These are phyloP conservation scores for Thielaviopsis cerberus DNA, from an alignment of 2,329 filamentous ascomycete genomes.

Conservation along the genomic window DNA sequence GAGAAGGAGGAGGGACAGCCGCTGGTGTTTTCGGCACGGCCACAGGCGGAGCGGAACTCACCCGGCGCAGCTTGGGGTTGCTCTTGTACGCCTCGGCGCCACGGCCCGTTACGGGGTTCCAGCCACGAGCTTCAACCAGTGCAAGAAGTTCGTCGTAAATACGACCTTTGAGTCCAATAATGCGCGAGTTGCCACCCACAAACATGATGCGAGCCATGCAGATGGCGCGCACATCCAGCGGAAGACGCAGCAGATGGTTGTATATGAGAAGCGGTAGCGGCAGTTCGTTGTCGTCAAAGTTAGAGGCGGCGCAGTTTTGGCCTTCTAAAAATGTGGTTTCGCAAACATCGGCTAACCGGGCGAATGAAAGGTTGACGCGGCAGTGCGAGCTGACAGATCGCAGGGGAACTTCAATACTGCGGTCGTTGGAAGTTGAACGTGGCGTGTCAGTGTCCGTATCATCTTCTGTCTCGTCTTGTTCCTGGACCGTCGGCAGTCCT, in stretches of 20 bases:
- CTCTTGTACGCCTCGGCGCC: conserved; percentile 36
- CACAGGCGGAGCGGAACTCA: conserved; percentile 15
- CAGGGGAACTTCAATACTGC: conserved; percentile 25
- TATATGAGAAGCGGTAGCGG: conserved; percentile 63
- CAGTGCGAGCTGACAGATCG: conserved; percentile 30
- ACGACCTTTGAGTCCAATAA: conserved; percentile 62
- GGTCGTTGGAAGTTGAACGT: conserved; percentile 1
- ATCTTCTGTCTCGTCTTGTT: conserved; percentile 35
- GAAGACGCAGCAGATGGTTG: conserved; percentile 52
- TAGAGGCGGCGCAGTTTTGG: conserved; percentile 24
- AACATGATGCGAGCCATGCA: conserved; percentile 85
- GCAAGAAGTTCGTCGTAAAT: conserved; percentile 55
- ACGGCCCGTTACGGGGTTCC: conserved; percentile 58
- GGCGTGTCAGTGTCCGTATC: conserved; percentile 13
- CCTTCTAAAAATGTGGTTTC: conserved; percentile 56
- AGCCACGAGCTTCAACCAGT: conserved; percentile 51
- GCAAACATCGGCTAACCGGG: conserved; percentile 51
- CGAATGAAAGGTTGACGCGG: conserved; percentile 48
- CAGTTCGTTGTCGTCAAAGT: conserved; percentile 73
- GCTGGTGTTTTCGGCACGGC: conserved; percentile 15
- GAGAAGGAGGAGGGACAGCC: conserved; percentile 13
- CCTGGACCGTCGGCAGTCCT: conserved; percentile 33
- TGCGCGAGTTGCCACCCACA: conserved; percentile 58
- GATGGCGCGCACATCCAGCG: conserved; percentile 61
- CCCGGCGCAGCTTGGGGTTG: conserved; percentile 25